Percentiles rank a stretch among this genome's conserved stretches.
These are phyloP conservation scores for Diaporthe destruens DNA, from an alignment of 2,329 filamentous ascomycete genomes.

Conservation along the genomic window DNA sequence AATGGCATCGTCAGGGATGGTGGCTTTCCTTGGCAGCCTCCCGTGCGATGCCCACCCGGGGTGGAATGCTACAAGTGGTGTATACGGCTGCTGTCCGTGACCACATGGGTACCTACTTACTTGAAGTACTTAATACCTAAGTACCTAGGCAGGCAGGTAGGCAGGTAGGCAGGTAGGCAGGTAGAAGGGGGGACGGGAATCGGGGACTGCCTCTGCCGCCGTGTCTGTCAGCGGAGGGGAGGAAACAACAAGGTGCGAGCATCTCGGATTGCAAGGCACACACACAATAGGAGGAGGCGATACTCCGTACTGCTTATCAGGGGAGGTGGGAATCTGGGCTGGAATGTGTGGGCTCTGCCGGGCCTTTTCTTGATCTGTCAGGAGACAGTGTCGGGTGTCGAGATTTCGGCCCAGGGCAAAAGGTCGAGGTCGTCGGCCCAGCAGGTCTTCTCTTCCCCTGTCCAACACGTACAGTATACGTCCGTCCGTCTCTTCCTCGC, in stretches of 20 bases:
- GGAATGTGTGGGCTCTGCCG: conserved; percentile 26
- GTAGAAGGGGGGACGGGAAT: too few relatives aligned
- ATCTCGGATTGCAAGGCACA: conserved; percentile 7
- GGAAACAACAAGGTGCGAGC: conserved; percentile 9
- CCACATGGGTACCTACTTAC: too few relatives aligned
- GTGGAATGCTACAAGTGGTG: not conserved
- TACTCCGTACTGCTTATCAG: conserved; percentile 26
- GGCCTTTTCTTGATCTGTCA: conserved; percentile 10
- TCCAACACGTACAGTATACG: conserved; percentile 2
- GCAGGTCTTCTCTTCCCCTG: not conserved
- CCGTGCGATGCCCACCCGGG: not conserved
- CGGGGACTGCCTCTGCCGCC: not conserved
- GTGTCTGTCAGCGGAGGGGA: conserved; percentile 3
- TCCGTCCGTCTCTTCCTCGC: conserved; percentile 3
- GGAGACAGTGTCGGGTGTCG: conserved; percentile 14
- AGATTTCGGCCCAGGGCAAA: not conserved
- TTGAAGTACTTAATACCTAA: too few relatives aligned
- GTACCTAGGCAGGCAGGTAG: too few relatives aligned
- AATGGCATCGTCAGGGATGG: conserved; percentile 31
- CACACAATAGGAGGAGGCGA: conserved; percentile 1
- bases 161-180: too few relatives aligned
- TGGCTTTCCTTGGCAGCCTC: conserved; percentile 6
- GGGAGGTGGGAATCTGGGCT: conserved; percentile 22
- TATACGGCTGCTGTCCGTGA: too few relatives aligned
- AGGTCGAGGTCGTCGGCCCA: not conserved